These are phyloP conservation scores for Aureobasidium sp. DNA, from an alignment of 2,329 filamentous ascomycete species.

Conservation along the genomic window DNA sequence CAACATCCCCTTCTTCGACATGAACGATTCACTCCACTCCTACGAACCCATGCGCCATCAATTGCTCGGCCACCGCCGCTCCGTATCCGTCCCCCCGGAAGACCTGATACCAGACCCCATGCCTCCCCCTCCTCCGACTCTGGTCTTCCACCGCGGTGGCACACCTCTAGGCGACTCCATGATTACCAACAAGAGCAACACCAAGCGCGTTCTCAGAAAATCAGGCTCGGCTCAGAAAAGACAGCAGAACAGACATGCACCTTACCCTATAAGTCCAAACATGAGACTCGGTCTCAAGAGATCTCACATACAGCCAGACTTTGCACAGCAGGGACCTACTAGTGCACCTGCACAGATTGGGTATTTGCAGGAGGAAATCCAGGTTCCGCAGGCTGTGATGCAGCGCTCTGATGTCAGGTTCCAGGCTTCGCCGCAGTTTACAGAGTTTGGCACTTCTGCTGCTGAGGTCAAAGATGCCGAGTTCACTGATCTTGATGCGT, in stretches of 20 bases:
- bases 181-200: neutral
- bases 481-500: neutral
- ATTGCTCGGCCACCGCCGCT: slow-evolving; percentile 14
- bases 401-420: neutral
- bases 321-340: neutral
- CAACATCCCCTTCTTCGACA: too few relatives aligned
- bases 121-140: neutral
- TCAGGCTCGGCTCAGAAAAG: neutral
- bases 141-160: slow-evolving; percentile 13
- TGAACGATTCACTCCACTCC: neutral
- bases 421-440: neutral
- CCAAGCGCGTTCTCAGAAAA: neutral
- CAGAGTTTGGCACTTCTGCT: neutral
- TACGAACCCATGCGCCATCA: slow-evolving; percentile 16
- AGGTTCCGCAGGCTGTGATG: neutral
- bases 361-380: neutral
- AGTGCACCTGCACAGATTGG: neutral
- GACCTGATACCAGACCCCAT: neutral
- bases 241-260: neutral
- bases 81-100: slow-evolving; percentile 13
- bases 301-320: neutral
- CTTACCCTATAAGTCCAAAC: neutral
- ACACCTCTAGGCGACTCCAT: slow-evolving; percentile 1
- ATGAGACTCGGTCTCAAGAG: neutral
- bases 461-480: neutral